Conservation (phyloP, 306 rosid species). For the Gleditsia sinensis region DNA sequence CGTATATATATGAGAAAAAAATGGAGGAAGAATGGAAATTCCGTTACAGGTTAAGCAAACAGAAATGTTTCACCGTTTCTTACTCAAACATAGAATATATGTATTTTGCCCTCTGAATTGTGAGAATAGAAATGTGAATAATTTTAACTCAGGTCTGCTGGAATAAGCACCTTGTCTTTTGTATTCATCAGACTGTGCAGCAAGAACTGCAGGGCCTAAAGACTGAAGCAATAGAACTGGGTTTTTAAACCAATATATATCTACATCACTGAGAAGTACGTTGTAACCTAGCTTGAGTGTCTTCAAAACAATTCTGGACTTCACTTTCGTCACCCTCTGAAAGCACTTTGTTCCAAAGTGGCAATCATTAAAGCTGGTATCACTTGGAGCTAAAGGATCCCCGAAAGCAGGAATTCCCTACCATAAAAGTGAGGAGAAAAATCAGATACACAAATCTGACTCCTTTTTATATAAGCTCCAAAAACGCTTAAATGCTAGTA, state of each 20-base stretch:
- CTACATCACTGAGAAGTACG: slow-evolving; percentile 92
- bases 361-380: slow-evolving; percentile 78
- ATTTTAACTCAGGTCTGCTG: slow-evolving; percentile 19
- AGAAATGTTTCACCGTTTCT: neutral
- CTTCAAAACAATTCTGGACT: slow-evolving; percentile 80
- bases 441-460: slow-evolving; percentile 16
- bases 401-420: slow-evolving; percentile 88
- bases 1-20: neutral
- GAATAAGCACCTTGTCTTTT: slow-evolving; percentile 62
- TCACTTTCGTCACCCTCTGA: slow-evolving; percentile 95
- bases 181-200: slow-evolving; percentile 89
- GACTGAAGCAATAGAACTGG: slow-evolving; percentile 72
- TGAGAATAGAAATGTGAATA: slow-evolving; percentile 16
- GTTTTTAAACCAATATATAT: slow-evolving; percentile 83
- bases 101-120: slow-evolving; percentile 2
- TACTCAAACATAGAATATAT: neutral
- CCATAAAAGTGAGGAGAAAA: slow-evolving; percentile 14
- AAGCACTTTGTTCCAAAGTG: slow-evolving; percentile 95
- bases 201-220: slow-evolving; percentile 69
- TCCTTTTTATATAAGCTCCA: slow-evolving; percentile 13
- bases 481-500: neutral
- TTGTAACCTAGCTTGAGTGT: slow-evolving; percentile 86
- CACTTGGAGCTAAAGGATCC: slow-evolving; percentile 70
- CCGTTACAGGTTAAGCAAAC: neutral
- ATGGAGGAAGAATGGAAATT: neutral